Evolutionary conservation across 805 yeast genomes (phyloP).

Genomic region (Phaffomyces thermotolerans): DNA sequence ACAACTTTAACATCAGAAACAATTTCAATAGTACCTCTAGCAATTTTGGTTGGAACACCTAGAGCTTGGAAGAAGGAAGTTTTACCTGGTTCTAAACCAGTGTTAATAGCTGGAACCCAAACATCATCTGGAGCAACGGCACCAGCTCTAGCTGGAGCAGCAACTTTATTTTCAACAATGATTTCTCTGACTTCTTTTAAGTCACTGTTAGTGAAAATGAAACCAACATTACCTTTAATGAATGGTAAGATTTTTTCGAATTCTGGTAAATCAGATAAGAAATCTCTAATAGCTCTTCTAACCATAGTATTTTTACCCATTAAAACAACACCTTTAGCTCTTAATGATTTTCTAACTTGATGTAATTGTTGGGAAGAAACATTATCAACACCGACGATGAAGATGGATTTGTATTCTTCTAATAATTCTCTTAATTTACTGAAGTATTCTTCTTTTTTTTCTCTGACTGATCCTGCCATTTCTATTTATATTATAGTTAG

Average conservation of each 20-base stretch:
- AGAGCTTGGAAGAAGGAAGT: conserved; percentile 99
- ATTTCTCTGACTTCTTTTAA: conserved; percentile 87
- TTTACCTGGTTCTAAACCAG: conserved; percentile 99
- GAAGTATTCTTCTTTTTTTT: conserved; percentile 94
- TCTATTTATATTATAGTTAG: conserved; percentile 74
- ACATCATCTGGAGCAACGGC: conserved; percentile 98
- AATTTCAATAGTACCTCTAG: conserved; percentile 99
- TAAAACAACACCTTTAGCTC: conserved; percentile 90
- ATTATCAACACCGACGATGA: conserved; percentile 99
- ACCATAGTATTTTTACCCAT: conserved; percentile 99
- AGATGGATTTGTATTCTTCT: conserved; percentile 96
- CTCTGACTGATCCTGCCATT: conserved; percentile 98
- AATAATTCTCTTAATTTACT: conserved; percentile 88
- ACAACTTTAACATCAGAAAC: conserved; percentile 95
- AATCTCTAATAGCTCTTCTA: conserved; percentile 98
- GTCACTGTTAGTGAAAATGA: conserved; percentile 97
- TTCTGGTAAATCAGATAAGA: conserved; percentile 90
- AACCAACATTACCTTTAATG: conserved; percentile 98
- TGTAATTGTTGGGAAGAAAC: conserved; percentile 99
- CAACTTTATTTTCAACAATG: conserved; percentile 87
- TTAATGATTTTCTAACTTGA: conserved; percentile 95
- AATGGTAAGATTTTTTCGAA: conserved; percentile 90
- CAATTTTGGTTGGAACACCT: conserved; percentile 99
- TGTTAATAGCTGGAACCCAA: conserved; percentile 98
- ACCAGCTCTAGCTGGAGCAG: conserved; percentile 99